Evolutionary conservation across 2,329 filamentous ascomycete species (phyloP).

Genomic region (Colletotrichum abscissum): DNA sequence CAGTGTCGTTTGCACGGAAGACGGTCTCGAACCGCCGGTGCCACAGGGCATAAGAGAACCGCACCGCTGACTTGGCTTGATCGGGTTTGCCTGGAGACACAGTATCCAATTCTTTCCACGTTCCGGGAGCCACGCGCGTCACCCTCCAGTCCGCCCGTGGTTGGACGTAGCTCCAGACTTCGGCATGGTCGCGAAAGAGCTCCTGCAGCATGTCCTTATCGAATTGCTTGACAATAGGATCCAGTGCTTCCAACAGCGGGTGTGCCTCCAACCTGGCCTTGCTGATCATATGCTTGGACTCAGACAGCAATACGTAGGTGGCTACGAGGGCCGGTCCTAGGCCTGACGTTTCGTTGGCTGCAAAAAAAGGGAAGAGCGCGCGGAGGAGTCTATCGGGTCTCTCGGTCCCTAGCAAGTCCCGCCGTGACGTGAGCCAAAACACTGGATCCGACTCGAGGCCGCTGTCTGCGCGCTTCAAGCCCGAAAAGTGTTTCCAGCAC

Average conservation of each 20-base stretch:
- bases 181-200: constrained; percentile 18
- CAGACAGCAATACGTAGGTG: constrained; percentile 32
- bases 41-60: constrained; percentile 31
- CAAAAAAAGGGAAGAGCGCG: constrained; percentile 1
- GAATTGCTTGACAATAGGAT: constrained; percentile 30
- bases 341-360: neutral
- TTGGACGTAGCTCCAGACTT: constrained; percentile 28
- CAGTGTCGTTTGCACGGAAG: constrained; percentile 21
- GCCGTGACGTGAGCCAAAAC: constrained; percentile 45
- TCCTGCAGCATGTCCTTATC: constrained; percentile 13
- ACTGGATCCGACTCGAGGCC: constrained; percentile 23
- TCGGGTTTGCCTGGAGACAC: neutral
- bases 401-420: constrained; percentile 40
- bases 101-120: neutral
- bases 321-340: constrained; percentile 25
- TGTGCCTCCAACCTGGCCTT: constrained; percentile 4
- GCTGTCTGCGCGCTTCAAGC: constrained; percentile 43
- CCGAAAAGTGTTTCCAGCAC: constrained; percentile 51
- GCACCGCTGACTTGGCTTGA: neutral
- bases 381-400: constrained; percentile 17
- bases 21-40: constrained; percentile 25
- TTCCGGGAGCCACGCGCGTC: constrained; percentile 16
- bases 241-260: constrained; percentile 17
- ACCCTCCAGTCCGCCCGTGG: constrained; percentile 30
- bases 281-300: neutral